Base-by-base conservation (phyloP, 2,329 filamentous ascomycete species). In the Ceratocystiopsis brevicomis region DNA sequence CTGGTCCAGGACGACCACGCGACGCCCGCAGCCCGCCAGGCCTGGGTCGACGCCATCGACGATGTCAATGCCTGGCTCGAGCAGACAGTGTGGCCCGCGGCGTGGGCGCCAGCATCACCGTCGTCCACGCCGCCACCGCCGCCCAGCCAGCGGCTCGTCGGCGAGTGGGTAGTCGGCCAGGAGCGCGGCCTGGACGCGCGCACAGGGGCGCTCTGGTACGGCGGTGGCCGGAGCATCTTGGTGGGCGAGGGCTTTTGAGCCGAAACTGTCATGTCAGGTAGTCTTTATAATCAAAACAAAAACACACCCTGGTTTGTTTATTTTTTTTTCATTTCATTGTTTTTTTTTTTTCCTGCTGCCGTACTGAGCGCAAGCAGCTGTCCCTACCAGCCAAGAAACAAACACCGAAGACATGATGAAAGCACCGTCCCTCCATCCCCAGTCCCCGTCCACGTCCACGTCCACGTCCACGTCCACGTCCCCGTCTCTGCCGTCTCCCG, bases 91-190 rank as follows among this genome's bases (percentile, higher is more conserved):
- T 92, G 85, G 83, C 71, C 74, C 17, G 62, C 59, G 36, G 52
- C 39, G 5, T 51, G 49, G 49, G 21, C 18, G 12, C 30, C 39
- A 4, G 19, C 8, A n/a, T n/a, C 4, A 37, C n/a, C 15, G 25
- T 32, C 19, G 18, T 19, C 3, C 12, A 30, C 39, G 2, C 38
- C 38, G 4, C 42, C 42, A 37, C 40, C 41, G 38, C 47, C 45
- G 16, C 47, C 49, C 15, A 60, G 55, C 39, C 61, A 56, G 10
- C 59, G 60, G 12, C 61, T 65, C 34, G 56, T 66, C 2, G 78
- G 80, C 0, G 81, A 90, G 54, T 95, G 88, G 86, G 63, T 81
- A 19, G 76, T 95, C n/a, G 87, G 88, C 0, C 74, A 92, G 52
- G 85, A 88, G 57, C 79, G 68, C 52, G 87, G 87, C 0, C 61